phyloP scores from a whole-genome alignment of 495 filamentous ascomycete species.

The Aspergillus funiculosus region DNA sequence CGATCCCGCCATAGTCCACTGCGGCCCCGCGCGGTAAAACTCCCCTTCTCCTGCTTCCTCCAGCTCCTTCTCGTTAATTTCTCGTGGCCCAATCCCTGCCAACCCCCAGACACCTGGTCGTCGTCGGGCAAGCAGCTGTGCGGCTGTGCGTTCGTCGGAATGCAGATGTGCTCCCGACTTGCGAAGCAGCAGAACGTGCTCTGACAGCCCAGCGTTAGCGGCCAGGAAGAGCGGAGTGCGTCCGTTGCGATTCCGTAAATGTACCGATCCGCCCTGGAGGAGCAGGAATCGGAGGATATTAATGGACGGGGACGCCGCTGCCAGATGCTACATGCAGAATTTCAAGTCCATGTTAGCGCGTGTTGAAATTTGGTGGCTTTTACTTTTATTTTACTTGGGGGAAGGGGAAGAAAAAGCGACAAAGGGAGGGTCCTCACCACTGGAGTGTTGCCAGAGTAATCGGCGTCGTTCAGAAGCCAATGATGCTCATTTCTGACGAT shows the following conservation, averaged over 20 bases:
- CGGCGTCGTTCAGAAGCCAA: conserved; percentile 67
- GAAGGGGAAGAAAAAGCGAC: not conserved
- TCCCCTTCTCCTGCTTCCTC: conserved; percentile 21
- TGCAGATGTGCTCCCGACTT: conserved; percentile 69
- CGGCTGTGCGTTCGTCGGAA: conserved; percentile 51
- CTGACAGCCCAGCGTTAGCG: conserved; percentile 53
- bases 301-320: conserved; percentile 52
- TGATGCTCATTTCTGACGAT: conserved; percentile 61
- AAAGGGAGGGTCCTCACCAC: conserved; percentile 42
- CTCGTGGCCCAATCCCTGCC: conserved; percentile 39
- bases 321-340: too few species aligned
- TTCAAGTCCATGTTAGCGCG: too few species aligned
- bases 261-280: conserved; percentile 74
- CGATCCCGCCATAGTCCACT: conserved; percentile 32
- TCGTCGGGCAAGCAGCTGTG: conserved; percentile 41
- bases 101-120: conserved; percentile 42
- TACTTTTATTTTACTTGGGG: not conserved
- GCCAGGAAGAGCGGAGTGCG: conserved; percentile 81
- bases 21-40: conserved; percentile 11
- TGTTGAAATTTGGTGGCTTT: not conserved
- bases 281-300: conserved; percentile 69
- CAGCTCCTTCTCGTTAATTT: conserved; percentile 33
- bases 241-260: conserved; percentile 72
- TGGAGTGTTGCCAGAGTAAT: conserved; percentile 90
- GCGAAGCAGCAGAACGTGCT: conserved; percentile 59